Base-by-base conservation (phyloP, 148 eudicot genomes). In the Rhododendron kiyosumense region DNA sequence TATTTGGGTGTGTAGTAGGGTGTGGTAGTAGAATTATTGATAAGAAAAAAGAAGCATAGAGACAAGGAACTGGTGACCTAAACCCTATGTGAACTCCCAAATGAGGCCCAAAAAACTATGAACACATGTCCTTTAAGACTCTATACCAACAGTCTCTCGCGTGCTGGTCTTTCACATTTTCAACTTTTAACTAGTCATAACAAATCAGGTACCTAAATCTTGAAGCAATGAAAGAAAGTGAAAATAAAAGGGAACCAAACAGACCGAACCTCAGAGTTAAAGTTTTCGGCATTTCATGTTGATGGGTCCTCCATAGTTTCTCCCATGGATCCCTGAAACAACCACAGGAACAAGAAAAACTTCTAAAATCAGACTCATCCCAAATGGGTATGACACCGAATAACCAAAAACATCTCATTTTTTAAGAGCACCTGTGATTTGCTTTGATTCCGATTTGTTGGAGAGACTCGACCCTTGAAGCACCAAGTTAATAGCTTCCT, bases 271-370 rank as follows among this genome's bases (percentile, higher is more conserved):
- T 94, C 88, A 78, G 75, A 36, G 36, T 84, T 78, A 65, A 51
- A 78, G 45, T 30, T 71, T 13, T 41, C 7, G 41, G 51, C 85
- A 77, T 71, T 89, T 88, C 81, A 84, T 36, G 86, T 75, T 36
- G 86, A 80, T 87, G 85, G 83, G 84, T 83, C 86, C 84, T 91
- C 92, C 92, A 93, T 91, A 83, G 49, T 74, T 85, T 87, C 88
- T 28, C 54, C 32, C 9, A 1, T 71, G 76, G 89, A 89, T 88
- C 41, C 84, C 88, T 90, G 43, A 41, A 15, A 7, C 51, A 83
- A 67, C 67, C 79, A 81, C 85, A 75, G 77, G 61, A 85, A 34
- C 86, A 81, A 82, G 65, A 34, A 84, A 77, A 83, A 49, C 83
- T 78, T 83, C 22, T 32, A 63, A 46, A 22, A 28, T 14, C 5